Percentiles rank a stretch among this genome's conserved stretches.
Conservation (phyloP, 2,329 filamentous ascomycete species). For the Nemania sp. region DNA sequence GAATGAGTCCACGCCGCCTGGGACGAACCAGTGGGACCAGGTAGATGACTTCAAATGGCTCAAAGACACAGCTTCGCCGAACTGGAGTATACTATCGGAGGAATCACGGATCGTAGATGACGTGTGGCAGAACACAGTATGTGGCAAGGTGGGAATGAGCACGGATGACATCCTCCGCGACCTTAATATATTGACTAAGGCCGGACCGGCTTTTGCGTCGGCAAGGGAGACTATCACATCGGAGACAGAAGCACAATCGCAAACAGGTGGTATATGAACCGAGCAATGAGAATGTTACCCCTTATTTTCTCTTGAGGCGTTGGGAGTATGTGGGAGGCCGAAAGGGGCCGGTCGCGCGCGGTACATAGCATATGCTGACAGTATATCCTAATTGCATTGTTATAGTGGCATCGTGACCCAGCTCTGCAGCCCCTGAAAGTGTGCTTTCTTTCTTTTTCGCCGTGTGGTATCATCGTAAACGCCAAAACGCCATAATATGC, state of each 20-base stretch:
- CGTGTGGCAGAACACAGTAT: conserved; percentile 77
- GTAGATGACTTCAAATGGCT: conserved; percentile 99
- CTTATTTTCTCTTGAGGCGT: not conserved
- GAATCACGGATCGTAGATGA: conserved; percentile 69
- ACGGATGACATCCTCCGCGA: conserved; percentile 73
- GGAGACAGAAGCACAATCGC: not conserved
- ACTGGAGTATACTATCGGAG: conserved; percentile 80
- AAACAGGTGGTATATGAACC: not conserved
- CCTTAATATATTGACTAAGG: conserved; percentile 14
- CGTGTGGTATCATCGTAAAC: conserved; percentile 29
- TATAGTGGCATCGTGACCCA: not conserved
- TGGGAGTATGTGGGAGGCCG: not conserved
- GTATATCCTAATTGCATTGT: conserved; percentile 8
- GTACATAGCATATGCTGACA: not conserved
- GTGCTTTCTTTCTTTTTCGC: not conserved
- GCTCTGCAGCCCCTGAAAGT: not conserved
- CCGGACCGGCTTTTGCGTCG: not conserved
- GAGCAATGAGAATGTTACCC: not conserved
- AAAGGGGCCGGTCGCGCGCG: not conserved
- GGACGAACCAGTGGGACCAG: conserved; percentile 82
- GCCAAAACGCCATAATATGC: conserved; percentile 18
- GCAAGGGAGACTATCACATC: not conserved
- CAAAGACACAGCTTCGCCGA: conserved; percentile 84
- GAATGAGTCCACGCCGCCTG: conserved; percentile 47
- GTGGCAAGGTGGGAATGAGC: conserved; percentile 70